Conservation (phyloP, 163 green algal genomes). For the Trebouxiophyceae sp. region DNA sequence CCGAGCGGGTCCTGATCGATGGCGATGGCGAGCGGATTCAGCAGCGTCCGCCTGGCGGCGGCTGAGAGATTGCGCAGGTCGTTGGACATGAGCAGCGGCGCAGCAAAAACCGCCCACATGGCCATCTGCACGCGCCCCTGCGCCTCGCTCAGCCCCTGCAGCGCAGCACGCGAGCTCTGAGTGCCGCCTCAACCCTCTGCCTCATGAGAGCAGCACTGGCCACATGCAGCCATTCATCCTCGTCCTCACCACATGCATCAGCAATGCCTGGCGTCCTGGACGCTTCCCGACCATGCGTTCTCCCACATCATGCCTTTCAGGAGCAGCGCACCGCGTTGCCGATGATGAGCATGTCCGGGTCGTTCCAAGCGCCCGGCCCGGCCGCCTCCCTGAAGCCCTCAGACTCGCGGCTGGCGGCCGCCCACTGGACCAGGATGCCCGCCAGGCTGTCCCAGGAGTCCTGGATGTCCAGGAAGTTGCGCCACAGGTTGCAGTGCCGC, state of each 20-base stretch:
- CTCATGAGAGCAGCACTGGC: no score
- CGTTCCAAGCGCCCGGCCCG: conserved; percentile 3
- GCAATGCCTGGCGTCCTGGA: no score
- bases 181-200: no score
- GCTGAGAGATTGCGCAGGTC: conserved; percentile 3
- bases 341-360: conserved; percentile 15
- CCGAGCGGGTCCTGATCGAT: conserved; percentile 11
- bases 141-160: conserved; percentile 1
- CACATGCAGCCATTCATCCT: no score
- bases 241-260: no score
- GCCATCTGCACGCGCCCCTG: conserved; percentile 3
- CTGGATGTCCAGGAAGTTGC: conserved; percentile 9
- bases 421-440: conserved; percentile 5
- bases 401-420: neutral
- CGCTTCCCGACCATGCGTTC: no score
- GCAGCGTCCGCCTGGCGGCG: neutral
- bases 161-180: no score
- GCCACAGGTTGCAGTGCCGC: conserved; percentile 14
- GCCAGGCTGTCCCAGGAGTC: conserved; percentile 3
- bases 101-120: conserved; percentile 9
- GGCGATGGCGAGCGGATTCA: conserved; percentile 3
- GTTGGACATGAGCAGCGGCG: conserved; percentile 9
- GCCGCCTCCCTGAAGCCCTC: conserved; percentile 6
- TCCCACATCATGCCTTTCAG: no score
- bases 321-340: conserved; percentile 5